phyloP scores from a whole-genome alignment of 345 rosid species.

The Reutealis trisperma region DNA sequence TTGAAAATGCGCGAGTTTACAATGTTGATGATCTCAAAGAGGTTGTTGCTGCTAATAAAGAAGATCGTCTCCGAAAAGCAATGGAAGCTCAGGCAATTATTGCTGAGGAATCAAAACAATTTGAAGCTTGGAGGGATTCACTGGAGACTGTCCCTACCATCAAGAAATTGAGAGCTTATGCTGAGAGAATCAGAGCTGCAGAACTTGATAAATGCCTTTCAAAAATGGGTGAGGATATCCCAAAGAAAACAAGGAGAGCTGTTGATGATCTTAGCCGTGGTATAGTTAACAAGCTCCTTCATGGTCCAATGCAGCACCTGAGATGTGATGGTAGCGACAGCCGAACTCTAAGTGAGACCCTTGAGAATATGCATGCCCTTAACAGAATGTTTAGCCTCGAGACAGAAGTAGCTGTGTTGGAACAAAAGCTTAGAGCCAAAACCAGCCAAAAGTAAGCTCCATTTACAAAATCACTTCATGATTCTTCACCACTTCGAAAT shows the following conservation, averaged over 20 bases:
- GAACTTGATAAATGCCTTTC: constrained; percentile 92
- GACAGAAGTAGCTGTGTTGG: constrained; percentile 67
- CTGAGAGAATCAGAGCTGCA: constrained; percentile 75
- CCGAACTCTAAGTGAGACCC: constrained; percentile 75
- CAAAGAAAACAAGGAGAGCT: constrained; percentile 82
- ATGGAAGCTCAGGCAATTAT: constrained; percentile 93
- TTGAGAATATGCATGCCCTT: constrained; percentile 98
- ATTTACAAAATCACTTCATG: background rate
- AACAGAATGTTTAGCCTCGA: constrained; percentile 92
- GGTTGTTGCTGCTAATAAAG: constrained; percentile 98
- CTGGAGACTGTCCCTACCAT: constrained; percentile 94
- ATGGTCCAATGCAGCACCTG: constrained; percentile 98
- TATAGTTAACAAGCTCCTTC: constrained; percentile 89
- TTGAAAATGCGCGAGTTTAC: constrained; percentile 60
- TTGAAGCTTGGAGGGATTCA: constrained; percentile 96
- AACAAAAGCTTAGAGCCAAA: constrained; percentile 83
- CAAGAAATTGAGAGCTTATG: constrained; percentile 90
- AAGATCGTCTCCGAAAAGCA: constrained; percentile 86
- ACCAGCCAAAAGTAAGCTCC: constrained; percentile 40
- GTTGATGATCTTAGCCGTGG: constrained; percentile 94
- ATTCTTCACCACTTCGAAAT: constrained; percentile 4
- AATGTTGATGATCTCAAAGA: constrained; percentile 96
- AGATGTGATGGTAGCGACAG: constrained; percentile 89
- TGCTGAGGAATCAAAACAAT: constrained; percentile 74
- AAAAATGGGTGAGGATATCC: constrained; percentile 84